These are phyloP conservation scores for Cocos nucifera DNA, from an alignment of 176 grass and related monocot genomes.

Conservation along the genomic window DNA sequence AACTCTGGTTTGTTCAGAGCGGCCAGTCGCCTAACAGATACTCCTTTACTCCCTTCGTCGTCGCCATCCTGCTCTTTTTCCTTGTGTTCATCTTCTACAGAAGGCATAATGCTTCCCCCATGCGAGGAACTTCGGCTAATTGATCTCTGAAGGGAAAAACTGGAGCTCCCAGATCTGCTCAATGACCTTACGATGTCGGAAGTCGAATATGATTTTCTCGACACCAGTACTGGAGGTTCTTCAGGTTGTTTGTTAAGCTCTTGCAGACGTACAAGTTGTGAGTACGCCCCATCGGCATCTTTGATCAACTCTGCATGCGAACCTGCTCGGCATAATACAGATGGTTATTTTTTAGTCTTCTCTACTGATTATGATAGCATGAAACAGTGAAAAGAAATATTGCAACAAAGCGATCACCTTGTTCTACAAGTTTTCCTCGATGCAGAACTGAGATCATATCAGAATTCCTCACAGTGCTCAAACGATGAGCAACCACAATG, in stretches of 20 bases:
- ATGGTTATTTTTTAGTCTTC: too few species aligned
- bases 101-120: conserved; percentile 21
- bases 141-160: conserved; percentile 32
- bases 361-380: too few species aligned
- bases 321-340: conserved; percentile 28
- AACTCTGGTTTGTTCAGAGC: conserved; percentile 2
- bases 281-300: conserved; percentile 49
- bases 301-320: conserved; percentile 46
- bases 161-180: conserved; percentile 19
- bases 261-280: conserved; percentile 51
- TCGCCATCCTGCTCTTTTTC: neutral
- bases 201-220: neutral
- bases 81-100: neutral
- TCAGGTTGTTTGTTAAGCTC: conserved; percentile 25
- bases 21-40: neutral
- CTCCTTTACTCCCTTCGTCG: neutral
- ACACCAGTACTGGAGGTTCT: neutral
- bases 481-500: conserved; percentile 53
- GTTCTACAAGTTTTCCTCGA: conserved; percentile 55
- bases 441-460: conserved; percentile 63
- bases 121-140: conserved; percentile 28
- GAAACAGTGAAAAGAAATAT: too few species aligned
- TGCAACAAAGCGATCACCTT: conserved; percentile 26
- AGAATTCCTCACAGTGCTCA: conserved; percentile 55
- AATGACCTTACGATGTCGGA: conserved; percentile 11